Conservation (phyloP, 2,329 filamentous ascomycete genomes). For the Pyrenochaeta sp. region DNA sequence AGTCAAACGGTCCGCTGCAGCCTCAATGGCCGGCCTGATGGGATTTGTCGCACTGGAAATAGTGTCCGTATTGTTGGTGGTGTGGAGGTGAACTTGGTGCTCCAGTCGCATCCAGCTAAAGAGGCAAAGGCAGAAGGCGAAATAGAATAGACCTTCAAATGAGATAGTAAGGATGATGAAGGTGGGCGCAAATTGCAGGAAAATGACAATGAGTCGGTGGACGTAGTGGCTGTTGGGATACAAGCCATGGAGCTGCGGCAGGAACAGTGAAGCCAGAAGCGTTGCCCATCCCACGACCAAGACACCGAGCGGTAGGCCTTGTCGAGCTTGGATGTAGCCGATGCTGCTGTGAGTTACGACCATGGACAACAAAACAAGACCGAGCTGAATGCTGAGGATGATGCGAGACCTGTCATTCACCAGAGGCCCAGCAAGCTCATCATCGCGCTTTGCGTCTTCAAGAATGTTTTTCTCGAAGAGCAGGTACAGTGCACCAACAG, state of each 20-base stretch:
- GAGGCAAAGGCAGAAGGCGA: conserved; percentile 83
- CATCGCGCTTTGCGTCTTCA: conserved; percentile 49
- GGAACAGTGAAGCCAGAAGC: conserved; percentile 75
- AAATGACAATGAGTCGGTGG: conserved; percentile 86
- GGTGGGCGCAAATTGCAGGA: conserved; percentile 89
- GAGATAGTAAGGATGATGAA: conserved; percentile 98
- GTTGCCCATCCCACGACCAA: conserved; percentile 86
- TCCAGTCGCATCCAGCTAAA: conserved; percentile 93
- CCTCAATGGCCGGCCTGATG: conserved; percentile 50
- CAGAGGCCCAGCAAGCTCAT: conserved; percentile 34
- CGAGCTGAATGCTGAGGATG: conserved; percentile 75
- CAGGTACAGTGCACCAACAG: conserved; percentile 79
- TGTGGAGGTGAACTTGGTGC: conserved; percentile 71
- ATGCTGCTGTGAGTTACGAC: conserved; percentile 86
- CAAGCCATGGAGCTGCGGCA: conserved; percentile 83
- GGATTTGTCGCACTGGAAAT: conserved; percentile 32
- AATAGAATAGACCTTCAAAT: conserved; percentile 96
- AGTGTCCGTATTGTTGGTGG: conserved; percentile 11
- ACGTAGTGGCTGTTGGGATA: conserved; percentile 88
- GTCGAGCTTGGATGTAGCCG: conserved; percentile 83
- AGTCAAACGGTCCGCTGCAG: conserved; percentile 42
- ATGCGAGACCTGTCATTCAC: conserved; percentile 62
- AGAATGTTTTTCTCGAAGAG: conserved; percentile 75
- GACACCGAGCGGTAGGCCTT: conserved; percentile 85
- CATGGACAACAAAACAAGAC: conserved; percentile 81